phyloP scores from a whole-genome alignment of 495 filamentous ascomycete species.

The Aspergillus campestris region DNA sequence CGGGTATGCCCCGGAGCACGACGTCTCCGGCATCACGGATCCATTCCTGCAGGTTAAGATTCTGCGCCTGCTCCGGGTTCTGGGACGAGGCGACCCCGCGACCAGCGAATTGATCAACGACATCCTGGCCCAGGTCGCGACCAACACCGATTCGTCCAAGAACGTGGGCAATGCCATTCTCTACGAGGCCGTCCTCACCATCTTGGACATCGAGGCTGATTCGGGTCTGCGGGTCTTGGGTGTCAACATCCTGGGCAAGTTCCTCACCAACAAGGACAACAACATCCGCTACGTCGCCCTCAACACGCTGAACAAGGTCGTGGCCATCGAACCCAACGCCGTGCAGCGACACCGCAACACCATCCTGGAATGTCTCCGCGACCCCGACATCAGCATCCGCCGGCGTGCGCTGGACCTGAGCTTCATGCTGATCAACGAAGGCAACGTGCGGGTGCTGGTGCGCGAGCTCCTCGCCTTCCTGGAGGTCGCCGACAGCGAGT shows the following conservation, averaged over 20 bases:
- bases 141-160: slow-evolving; percentile 96
- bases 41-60: slow-evolving; percentile 99
- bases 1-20: slow-evolving; percentile 95
- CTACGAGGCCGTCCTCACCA: slow-evolving; percentile 95
- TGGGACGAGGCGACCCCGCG: slow-evolving; percentile 77
- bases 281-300: slow-evolving; percentile 98
- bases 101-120: slow-evolving; percentile 98
- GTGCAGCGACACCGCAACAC: slow-evolving; percentile 96
- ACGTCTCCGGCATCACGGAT: slow-evolving; percentile 95
- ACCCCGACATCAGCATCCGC: slow-evolving; percentile 98
- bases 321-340: slow-evolving; percentile 94
- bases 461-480: slow-evolving; percentile 88
- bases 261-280: slow-evolving; percentile 94
- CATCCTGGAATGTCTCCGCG: slow-evolving; percentile 89
- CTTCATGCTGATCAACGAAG: slow-evolving; percentile 95
- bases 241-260: slow-evolving; percentile 97
- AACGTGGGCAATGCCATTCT: slow-evolving; percentile 97
- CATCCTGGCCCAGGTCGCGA: slow-evolving; percentile 94
- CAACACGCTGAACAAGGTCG: slow-evolving; percentile 96
- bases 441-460: slow-evolving; percentile 87
- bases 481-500: slow-evolving; percentile 95
- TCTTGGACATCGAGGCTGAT: slow-evolving; percentile 96
- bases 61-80: slow-evolving; percentile 70
- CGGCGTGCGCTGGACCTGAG: slow-evolving; percentile 90
- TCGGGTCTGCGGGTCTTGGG: slow-evolving; percentile 87